Evolutionary conservation across 495 filamentous ascomycete genomes (phyloP).

Genomic region (Pseudotulostoma volvatum): DNA sequence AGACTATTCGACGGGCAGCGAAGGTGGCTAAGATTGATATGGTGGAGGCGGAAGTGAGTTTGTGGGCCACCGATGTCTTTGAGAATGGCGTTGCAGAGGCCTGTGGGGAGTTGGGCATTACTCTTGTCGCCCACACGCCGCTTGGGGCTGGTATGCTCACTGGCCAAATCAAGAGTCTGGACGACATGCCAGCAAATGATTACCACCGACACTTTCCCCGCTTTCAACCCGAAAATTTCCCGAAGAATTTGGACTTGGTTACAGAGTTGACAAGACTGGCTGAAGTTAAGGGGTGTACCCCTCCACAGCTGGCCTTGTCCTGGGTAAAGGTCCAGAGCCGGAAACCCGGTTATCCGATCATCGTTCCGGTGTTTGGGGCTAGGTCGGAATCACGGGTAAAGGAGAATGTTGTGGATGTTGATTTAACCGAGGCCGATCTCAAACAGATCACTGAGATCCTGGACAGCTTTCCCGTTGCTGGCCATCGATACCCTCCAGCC

Average conservation of each 20-base stretch:
- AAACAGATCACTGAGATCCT: constrained; percentile 25
- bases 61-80: constrained; percentile 41
- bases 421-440: constrained; percentile 33
- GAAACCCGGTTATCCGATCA: constrained; percentile 32
- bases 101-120: constrained; percentile 44
- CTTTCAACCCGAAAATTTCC: constrained; percentile 49
- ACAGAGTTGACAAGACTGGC: constrained; percentile 43
- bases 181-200: constrained; percentile 42
- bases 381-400: constrained; percentile 27
- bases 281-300: constrained; percentile 43
- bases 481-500: constrained; percentile 1
- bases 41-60: constrained; percentile 53
- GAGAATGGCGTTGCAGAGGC: constrained; percentile 47
- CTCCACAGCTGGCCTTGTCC: constrained; percentile 52
- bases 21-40: constrained; percentile 41
- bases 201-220: constrained; percentile 34
- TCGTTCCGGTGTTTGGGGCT: constrained; percentile 63
- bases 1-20: constrained; percentile 47
- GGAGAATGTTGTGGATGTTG: constrained; percentile 34
- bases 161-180: constrained; percentile 37
- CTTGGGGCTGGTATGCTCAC: constrained; percentile 33
- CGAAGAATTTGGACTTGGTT: constrained; percentile 49
- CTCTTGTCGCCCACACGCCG: constrained; percentile 43
- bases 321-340: constrained; percentile 41
- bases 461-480: constrained; percentile 1